Conservation (phyloP, 2,329 filamentous ascomycete species). For the Tolypocladium nubicola region DNA sequence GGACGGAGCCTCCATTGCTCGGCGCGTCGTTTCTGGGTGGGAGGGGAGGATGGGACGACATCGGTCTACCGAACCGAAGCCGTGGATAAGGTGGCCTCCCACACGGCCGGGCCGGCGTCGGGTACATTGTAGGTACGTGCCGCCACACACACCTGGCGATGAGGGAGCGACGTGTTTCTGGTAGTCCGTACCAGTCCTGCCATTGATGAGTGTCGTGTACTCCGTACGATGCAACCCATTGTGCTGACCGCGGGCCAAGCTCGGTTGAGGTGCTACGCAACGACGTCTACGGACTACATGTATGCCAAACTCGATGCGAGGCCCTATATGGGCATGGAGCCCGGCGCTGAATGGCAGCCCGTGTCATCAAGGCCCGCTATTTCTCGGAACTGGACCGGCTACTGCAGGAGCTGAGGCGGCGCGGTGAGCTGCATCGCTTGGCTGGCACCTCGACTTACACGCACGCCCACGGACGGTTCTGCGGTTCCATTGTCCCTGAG, state of each 20-base stretch:
- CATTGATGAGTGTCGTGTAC: neutral
- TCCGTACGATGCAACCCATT: neutral
- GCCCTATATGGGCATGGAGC: neutral
- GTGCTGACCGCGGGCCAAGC: neutral
- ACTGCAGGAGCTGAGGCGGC: slow-evolving; percentile 4
- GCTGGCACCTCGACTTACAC: neutral
- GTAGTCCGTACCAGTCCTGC: neutral
- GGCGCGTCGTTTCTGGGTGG: neutral
- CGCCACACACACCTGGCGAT: neutral
- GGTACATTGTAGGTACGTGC: neutral
- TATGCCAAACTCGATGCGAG: neutral
- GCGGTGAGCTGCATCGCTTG: neutral
- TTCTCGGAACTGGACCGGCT: neutral
- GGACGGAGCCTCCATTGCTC: neutral
- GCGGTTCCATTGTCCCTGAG: neutral
- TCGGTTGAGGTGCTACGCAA: neutral
- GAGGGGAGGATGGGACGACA: neutral
- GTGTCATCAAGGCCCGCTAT: neutral
- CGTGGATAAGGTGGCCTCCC: neutral
- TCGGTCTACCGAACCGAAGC: neutral
- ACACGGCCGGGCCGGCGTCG: neutral
- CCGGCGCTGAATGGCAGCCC: neutral
- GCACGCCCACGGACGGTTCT: neutral
- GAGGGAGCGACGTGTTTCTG: neutral
- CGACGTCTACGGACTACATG: neutral